These are phyloP conservation scores for Linnemannia hyalina DNA, from an alignment of 192 early-diverging fungal species.

Conservation along the genomic window DNA sequence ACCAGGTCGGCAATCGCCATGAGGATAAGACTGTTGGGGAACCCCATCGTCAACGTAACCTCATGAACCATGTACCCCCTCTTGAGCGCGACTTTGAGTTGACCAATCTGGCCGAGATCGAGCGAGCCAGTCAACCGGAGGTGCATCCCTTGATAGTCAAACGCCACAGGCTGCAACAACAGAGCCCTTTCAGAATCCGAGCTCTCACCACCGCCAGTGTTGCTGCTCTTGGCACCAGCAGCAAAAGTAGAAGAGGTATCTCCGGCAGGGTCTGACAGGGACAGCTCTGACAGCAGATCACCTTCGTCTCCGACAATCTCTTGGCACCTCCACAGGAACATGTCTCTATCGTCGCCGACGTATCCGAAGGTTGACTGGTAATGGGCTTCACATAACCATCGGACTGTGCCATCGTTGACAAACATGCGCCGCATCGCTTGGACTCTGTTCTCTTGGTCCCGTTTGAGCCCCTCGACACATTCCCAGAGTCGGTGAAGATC, in stretches of 20 bases:
- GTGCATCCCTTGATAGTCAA: conserved; percentile 29
- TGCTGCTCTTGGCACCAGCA: background rate
- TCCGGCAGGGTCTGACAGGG: background rate
- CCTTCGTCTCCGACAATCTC: conserved; percentile 22
- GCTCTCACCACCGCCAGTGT: background rate
- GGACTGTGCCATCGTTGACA: conserved; percentile 19
- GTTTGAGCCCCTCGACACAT: conserved; percentile 25
- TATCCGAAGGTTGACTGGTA: conserved; percentile 21
- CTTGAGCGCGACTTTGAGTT: background rate
- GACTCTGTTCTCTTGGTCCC: background rate
- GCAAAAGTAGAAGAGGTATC: background rate
- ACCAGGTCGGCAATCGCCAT: conserved; percentile 20
- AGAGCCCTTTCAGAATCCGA: no score
- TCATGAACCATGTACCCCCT: conserved; percentile 17
- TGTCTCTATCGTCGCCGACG: conserved; percentile 8
- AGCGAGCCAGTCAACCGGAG: conserved; percentile 1
- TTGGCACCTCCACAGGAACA: conserved; percentile 13
- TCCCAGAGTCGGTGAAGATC: conserved; percentile 34
- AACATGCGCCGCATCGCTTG: conserved; percentile 22
- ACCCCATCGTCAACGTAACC: conserved; percentile 7
- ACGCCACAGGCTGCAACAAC: background rate
- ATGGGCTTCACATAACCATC: conserved; percentile 31
- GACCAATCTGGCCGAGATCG: background rate
- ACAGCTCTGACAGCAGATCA: background rate
- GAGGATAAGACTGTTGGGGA: conserved; percentile 5